Evolutionary conservation across 306 rosid genomes (phyloP).

Genomic region (Sechiopsis laciniata): DNA sequence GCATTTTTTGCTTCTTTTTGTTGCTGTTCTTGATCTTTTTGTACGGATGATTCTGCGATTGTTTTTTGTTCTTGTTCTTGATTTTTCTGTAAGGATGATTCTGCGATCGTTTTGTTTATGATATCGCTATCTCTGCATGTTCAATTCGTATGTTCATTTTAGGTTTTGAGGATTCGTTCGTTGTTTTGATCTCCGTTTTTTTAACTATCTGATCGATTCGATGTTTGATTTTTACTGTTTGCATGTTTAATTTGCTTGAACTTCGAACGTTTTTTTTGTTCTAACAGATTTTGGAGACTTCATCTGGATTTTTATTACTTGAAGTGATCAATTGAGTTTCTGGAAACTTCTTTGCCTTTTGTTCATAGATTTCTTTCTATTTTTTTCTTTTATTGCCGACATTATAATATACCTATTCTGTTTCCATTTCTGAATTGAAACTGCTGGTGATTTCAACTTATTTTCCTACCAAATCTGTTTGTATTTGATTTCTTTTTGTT

Average conservation of each 20-base stretch:
- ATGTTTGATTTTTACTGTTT: conserved; percentile 19
- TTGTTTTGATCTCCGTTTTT: conserved; percentile 4
- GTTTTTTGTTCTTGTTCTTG: background rate
- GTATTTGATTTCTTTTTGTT: background rate
- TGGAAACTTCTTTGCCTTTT: background rate
- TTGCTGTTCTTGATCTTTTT: background rate
- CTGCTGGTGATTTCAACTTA: background rate
- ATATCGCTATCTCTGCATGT: background rate
- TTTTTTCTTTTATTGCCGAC: background rate
- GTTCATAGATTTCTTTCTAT: background rate
- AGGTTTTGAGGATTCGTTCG: background rate
- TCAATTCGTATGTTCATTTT: background rate
- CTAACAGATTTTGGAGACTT: background rate
- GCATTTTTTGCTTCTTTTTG: background rate
- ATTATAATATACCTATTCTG: background rate
- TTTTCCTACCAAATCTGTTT: background rate
- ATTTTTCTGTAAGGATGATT: background rate
- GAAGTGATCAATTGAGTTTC: conserved; percentile 5
- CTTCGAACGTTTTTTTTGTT: background rate
- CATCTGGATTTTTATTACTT: conserved; percentile 17
- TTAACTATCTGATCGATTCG: conserved; percentile 7
- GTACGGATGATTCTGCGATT: background rate
- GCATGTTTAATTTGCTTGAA: conserved; percentile 7
- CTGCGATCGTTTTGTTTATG: background rate
- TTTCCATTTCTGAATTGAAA: conserved; percentile 6